Percentiles rank a stretch among this genome's conserved stretches.
phyloP scores from a whole-genome alignment of 2,329 filamentous ascomycete species.

The Diaporthe ampelina region DNA sequence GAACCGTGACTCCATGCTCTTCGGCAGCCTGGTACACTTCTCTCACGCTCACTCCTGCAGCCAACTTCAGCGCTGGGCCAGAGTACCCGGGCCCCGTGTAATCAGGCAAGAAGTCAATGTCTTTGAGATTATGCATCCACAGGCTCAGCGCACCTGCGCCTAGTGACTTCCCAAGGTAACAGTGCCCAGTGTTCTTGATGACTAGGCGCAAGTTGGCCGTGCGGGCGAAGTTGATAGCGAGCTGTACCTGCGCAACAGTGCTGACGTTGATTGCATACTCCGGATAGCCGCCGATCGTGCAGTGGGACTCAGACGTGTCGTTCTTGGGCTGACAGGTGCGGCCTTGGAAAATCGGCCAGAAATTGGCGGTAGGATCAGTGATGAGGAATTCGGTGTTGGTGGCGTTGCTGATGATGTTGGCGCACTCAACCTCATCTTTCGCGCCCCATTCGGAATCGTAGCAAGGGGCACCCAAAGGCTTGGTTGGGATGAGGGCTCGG shows the following conservation, averaged over 20 bases:
- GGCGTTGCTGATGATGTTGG: conserved; percentile 53
- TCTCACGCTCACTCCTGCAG: conserved; percentile 62
- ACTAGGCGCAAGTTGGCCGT: conserved; percentile 63
- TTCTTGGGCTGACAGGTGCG: conserved; percentile 49
- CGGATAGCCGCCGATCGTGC: conserved; percentile 58
- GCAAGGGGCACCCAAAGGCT: conserved; percentile 66
- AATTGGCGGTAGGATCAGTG: conserved; percentile 27
- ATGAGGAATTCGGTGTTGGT: conserved; percentile 50
- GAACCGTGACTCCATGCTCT: conserved; percentile 56
- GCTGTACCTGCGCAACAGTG: conserved; percentile 39
- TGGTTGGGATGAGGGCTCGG: conserved; percentile 64
- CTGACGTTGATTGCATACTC: conserved; percentile 45
- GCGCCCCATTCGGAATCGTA: conserved; percentile 59
- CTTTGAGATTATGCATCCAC: conserved; percentile 68
- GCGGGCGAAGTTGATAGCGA: conserved; percentile 54
- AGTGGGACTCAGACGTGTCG: conserved; percentile 43
- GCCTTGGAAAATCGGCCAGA: conserved; percentile 30
- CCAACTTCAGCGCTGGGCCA: conserved; percentile 62
- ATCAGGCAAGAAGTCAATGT: conserved; percentile 53
- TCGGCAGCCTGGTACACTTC: conserved; percentile 59
- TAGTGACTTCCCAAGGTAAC: conserved; percentile 62
- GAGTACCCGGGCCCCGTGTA: conserved; percentile 53
- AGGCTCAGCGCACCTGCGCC: conserved; percentile 54
- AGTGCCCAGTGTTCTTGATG: conserved; percentile 69
- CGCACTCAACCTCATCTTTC: conserved; percentile 57